Percentiles rank a stretch among this genome's conserved stretches.
Evolutionary conservation across 116 monocot species (phyloP).

Genomic region (Papilionanthe hybrid): DNA sequence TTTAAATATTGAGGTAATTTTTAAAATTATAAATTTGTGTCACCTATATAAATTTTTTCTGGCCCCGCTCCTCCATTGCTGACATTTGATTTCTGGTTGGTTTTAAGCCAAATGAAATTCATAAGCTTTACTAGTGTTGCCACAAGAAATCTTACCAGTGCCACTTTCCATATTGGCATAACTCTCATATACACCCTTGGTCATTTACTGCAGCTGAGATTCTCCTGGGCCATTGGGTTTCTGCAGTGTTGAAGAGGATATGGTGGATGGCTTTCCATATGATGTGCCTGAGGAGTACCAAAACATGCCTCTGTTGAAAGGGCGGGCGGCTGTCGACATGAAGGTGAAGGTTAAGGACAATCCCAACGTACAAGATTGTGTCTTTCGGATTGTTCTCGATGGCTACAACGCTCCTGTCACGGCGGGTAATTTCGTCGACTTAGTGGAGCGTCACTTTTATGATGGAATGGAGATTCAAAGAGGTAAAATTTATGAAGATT

Average conservation of each 20-base stretch:
- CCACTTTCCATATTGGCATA: constrained; percentile 22
- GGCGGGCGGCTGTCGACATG: constrained; percentile 91
- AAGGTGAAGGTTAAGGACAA: constrained; percentile 98
- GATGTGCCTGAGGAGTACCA: constrained; percentile 87
- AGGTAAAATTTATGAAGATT: constrained; percentile 27
- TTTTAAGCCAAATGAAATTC: neutral
- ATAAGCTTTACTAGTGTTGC: neutral
- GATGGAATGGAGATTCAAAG: constrained; percentile 99
- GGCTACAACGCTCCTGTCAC: constrained; percentile 96
- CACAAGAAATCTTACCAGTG: neutral
- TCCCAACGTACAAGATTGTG: constrained; percentile 73
- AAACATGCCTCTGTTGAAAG: constrained; percentile 83
- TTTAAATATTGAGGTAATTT: too few relatives aligned
- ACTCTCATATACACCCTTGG: constrained; percentile 77
- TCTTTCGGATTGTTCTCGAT: constrained; percentile 90
- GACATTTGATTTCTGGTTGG: neutral
- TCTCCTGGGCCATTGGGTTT: constrained; percentile 89
- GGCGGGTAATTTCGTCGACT: constrained; percentile 85
- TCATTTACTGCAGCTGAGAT: constrained; percentile 99
- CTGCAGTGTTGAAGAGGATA: constrained; percentile 99
- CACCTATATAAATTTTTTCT: too few relatives aligned
- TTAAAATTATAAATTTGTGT: too few relatives aligned
- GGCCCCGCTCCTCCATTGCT: too few relatives aligned
- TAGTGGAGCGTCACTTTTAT: constrained; percentile 92
- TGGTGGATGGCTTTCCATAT: constrained; percentile 89